These are phyloP conservation scores for Balansia obtecta DNA, from an alignment of 2,329 filamentous ascomycete species.

Conservation along the genomic window DNA sequence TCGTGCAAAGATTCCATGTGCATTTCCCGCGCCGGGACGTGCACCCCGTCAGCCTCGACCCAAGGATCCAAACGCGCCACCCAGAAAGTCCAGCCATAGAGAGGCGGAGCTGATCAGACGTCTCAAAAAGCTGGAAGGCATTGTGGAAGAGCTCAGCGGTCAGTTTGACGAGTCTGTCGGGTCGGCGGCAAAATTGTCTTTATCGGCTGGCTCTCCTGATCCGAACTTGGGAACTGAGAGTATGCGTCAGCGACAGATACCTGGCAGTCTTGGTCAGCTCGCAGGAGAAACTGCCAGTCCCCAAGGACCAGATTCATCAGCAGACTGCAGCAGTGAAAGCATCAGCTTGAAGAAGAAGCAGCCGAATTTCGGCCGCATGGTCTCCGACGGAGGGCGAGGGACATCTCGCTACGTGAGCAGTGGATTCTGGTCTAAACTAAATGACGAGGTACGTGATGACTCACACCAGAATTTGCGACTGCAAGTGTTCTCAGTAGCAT, in stretches of 20 bases:
- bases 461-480: not conserved
- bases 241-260: constrained; percentile 5
- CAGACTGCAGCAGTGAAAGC: constrained; percentile 23
- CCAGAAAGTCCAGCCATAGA: constrained; percentile 47
- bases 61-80: constrained; percentile 50
- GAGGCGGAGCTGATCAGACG: constrained; percentile 61
- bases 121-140: constrained; percentile 59
- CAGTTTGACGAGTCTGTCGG: constrained; percentile 42
- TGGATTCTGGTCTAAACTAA: constrained; percentile 64
- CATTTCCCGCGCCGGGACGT: constrained; percentile 63
- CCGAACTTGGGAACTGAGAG: constrained; percentile 2
- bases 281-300: constrained; percentile 9
- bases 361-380: constrained; percentile 52
- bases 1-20: constrained; percentile 56
- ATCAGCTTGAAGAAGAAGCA: constrained; percentile 16
- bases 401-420: constrained; percentile 64
- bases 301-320: constrained; percentile 15
- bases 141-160: constrained; percentile 57
- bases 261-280: constrained; percentile 6
- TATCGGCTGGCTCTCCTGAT: constrained; percentile 20
- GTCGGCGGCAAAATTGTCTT: constrained; percentile 18
- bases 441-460: constrained; percentile 48
- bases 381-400: constrained; percentile 55
- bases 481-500: not conserved
- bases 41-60: constrained; percentile 54